phyloP scores from a whole-genome alignment of 768 basidiomycete species.

The Agaricus blazei region DNA sequence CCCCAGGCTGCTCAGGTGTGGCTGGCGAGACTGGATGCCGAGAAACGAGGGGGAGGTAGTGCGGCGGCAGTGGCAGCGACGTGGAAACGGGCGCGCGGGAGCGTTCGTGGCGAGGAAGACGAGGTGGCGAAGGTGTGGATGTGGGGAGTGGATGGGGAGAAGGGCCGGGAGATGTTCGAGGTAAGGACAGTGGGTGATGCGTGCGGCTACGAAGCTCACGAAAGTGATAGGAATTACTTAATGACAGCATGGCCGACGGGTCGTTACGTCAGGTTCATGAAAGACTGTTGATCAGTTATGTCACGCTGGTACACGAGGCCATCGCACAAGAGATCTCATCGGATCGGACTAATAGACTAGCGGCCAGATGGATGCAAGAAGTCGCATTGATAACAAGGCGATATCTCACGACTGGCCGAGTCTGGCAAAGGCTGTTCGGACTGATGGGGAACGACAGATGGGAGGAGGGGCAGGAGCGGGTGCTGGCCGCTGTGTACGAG shows the following conservation, averaged over 20 bases:
- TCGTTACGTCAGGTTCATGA: conserved; percentile 37
- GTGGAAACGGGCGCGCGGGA: conserved; percentile 41
- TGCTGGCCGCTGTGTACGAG: conserved; percentile 32
- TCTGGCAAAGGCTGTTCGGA: conserved; percentile 40
- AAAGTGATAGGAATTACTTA: conserved; percentile 34
- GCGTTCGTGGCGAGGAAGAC: conserved; percentile 24
- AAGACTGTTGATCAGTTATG: conserved; percentile 41
- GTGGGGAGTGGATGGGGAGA: conserved; percentile 40
- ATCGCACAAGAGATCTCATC: conserved; percentile 16
- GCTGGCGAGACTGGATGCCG: conserved; percentile 46
- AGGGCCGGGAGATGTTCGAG: conserved; percentile 25
- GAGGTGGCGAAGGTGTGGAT: conserved; percentile 42
- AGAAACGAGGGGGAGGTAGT: conserved; percentile 20
- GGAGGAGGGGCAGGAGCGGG: conserved; percentile 19
- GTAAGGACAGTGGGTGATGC: conserved; percentile 17
- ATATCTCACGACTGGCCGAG: conserved; percentile 36
- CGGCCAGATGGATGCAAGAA: conserved; percentile 20
- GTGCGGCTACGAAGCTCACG: background rate
- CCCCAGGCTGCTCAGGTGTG: conserved; percentile 41
- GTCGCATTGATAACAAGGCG: conserved; percentile 35
- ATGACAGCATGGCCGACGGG: conserved; percentile 40
- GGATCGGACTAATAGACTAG: conserved; percentile 21
- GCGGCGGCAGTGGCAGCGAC: conserved; percentile 22
- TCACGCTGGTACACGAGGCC: conserved; percentile 24
- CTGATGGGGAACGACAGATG: conserved; percentile 20